A percentile compares a stretch with the other conserved stretches of the same genome.
Evolutionary conservation across 768 basidiomycete genomes (phyloP).

Genomic region (Suillus variegatus): DNA sequence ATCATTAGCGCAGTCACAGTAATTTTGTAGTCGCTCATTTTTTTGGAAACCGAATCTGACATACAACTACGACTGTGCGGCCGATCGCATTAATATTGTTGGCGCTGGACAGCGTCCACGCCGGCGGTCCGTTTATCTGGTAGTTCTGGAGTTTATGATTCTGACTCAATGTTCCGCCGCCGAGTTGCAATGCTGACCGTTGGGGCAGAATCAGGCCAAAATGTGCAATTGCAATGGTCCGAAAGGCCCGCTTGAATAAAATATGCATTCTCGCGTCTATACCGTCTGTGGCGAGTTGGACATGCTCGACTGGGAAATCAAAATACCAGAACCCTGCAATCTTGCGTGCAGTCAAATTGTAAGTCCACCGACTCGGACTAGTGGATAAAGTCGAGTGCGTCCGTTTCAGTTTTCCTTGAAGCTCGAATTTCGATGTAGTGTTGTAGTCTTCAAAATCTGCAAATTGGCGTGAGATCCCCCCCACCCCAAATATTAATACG

Average conservation of each 20-base stretch:
- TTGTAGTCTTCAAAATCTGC: not conserved
- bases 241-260: conserved; percentile 1
- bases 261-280: not conserved
- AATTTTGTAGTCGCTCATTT: not conserved
- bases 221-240: too few relatives aligned
- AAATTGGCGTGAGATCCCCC: conserved; percentile 1
- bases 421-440: not conserved
- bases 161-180: not conserved
- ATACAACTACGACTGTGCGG: not conserved
- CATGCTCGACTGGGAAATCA: not conserved
- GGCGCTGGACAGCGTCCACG: not conserved
- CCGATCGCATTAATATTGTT: not conserved
- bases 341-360: not conserved
- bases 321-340: not conserved
- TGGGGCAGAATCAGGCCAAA: not conserved
- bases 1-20: not conserved
- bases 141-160: not conserved
- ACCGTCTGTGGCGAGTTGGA: not conserved
- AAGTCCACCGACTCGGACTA: not conserved
- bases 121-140: not conserved
- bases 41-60: not conserved
- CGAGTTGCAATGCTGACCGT: not conserved
- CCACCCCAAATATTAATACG: not conserved
- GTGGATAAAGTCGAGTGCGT: not conserved
- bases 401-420: not conserved